These are phyloP conservation scores for Lecanicillium sp. DNA, from an alignment of 2,329 filamentous ascomycete species.

Conservation along the genomic window DNA sequence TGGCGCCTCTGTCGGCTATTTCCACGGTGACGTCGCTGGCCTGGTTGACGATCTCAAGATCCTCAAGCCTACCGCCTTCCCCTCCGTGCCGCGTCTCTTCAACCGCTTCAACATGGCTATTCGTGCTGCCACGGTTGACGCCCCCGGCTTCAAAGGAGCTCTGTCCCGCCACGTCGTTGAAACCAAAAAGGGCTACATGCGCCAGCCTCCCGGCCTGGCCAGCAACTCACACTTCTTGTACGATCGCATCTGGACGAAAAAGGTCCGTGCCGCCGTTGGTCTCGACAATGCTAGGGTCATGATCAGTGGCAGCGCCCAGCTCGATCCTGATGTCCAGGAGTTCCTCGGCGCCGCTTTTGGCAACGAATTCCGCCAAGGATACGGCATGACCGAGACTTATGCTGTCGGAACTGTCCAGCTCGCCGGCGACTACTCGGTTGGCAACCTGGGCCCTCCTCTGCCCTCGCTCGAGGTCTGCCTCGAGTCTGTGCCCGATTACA, in stretches of 20 bases:
- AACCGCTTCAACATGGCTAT: slow-evolving; percentile 85
- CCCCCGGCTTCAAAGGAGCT: slow-evolving; percentile 70
- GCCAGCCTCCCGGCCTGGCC: slow-evolving; percentile 61
- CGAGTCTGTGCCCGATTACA: slow-evolving; percentile 84
- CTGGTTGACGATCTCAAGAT: slow-evolving; percentile 88
- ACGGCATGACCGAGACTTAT: slow-evolving; percentile 91
- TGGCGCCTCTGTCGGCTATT: slow-evolving; percentile 80
- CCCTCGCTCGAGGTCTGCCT: slow-evolving; percentile 68
- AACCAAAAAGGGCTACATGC: slow-evolving; percentile 73
- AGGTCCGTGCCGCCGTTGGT: slow-evolving; percentile 76
- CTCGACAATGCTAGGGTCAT: slow-evolving; percentile 65
- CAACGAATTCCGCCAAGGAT: slow-evolving; percentile 77
- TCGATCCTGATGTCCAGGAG: slow-evolving; percentile 80
- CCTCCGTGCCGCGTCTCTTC: slow-evolving; percentile 84
- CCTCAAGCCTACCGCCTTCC: slow-evolving; percentile 72
- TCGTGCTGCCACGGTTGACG: slow-evolving; percentile 68
- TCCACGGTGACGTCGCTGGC: slow-evolving; percentile 82
- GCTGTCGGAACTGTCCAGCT: slow-evolving; percentile 66
- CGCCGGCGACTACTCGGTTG: slow-evolving; percentile 59
- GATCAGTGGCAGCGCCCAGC: slow-evolving; percentile 85
- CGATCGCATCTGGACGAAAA: slow-evolving; percentile 84
- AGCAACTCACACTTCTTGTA: slow-evolving; percentile 71
- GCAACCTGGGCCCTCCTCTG: slow-evolving; percentile 72
- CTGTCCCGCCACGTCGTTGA: slow-evolving; percentile 73
- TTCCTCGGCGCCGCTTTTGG: slow-evolving; percentile 81